Evolutionary conservation across 352 stramenopile genomes (phyloP), one percentile per base, ranked within the genome.

Genomic region (Stramenopiles sp.): DNA sequence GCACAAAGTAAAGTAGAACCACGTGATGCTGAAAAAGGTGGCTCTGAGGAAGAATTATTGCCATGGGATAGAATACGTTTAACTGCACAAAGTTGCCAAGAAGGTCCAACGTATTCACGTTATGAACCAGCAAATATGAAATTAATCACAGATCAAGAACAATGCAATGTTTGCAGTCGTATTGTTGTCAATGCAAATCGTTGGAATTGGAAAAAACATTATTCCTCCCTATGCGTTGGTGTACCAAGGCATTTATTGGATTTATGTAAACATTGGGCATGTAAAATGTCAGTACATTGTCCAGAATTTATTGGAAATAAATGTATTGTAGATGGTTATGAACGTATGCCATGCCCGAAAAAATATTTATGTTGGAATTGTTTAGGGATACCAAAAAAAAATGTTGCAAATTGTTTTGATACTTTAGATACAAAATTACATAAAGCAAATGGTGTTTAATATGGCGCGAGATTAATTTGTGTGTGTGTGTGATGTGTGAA

Each of bases 281-380:
- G 65, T 33, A 76, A 76, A 33, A 31, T 76, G 30, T 31, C 65
- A 13, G 65, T 33, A 1, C 38, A 53, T 53, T 76, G 65, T 33
- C 30, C 30, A 4, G 30, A 33, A 31, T 76, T 76, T 20, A 31
- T 31, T 33, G 30, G 30, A 4, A 76, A 76, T 33, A 76, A 31
- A 33, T 76, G 65, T 33, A 76, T 33, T 7, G 65, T 76, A 33
- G 65, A 76, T 20, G 65, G 30, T 31, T 31, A 33, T 13, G 30
- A 76, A 13, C 30, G 30, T 4, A 13, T 33, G 4, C 65, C 65
- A 76, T 76, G 65, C 65, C 65, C 65, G 13, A 33, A 31, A 7
- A 76, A 76, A 76, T 76, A 76, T 76, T 76, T 76, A 20, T 76
- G 65, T 20, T 76, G 30, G 65, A 33, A 76, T 33, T 76, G 65